phyloP scores from a whole-genome alignment of 306 rosid genomes.

The Quercus suber region DNA sequence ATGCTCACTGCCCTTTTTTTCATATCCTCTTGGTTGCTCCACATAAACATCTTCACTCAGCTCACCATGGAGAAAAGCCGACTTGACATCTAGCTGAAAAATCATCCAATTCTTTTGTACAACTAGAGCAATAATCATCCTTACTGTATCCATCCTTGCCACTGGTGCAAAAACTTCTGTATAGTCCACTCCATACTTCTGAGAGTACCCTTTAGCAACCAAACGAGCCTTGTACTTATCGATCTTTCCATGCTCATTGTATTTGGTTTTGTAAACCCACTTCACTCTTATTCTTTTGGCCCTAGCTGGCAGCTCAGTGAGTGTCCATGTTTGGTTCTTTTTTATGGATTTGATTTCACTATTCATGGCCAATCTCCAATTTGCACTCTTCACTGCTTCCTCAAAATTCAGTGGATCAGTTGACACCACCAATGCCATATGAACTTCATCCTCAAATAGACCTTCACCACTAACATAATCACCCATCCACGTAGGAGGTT shows the following conservation, averaged over 20 bases:
- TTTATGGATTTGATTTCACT: not conserved
- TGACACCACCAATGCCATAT: not conserved
- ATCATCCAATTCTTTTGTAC: not conserved
- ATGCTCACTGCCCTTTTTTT: not conserved
- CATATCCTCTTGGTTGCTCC: slow-evolving; percentile 10
- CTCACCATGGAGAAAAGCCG: slow-evolving; percentile 9
- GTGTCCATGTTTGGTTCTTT: slow-evolving; percentile 1
- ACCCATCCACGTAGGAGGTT: slow-evolving; percentile 1
- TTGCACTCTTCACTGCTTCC: not conserved
- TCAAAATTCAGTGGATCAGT: not conserved
- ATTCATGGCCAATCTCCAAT: slow-evolving; percentile 13
- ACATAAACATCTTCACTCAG: slow-evolving; percentile 14
- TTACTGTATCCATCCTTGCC: slow-evolving; percentile 8
- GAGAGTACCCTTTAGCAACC: slow-evolving; percentile 4
- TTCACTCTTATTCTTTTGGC: slow-evolving; percentile 8
- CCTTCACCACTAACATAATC: slow-evolving; percentile 19
- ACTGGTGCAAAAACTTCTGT: slow-evolving; percentile 1
- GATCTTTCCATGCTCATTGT: not conserved
- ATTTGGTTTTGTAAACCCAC: slow-evolving; percentile 8
- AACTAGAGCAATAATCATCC: slow-evolving; percentile 9
- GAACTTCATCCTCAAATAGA: slow-evolving; percentile 10
- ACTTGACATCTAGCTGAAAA: slow-evolving; percentile 5
- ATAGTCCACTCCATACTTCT: slow-evolving; percentile 2
- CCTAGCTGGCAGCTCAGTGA: not conserved
- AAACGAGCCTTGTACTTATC: not conserved